Evolutionary conservation across 306 rosid genomes (phyloP).

Genomic region (Prunus fruticosa): DNA sequence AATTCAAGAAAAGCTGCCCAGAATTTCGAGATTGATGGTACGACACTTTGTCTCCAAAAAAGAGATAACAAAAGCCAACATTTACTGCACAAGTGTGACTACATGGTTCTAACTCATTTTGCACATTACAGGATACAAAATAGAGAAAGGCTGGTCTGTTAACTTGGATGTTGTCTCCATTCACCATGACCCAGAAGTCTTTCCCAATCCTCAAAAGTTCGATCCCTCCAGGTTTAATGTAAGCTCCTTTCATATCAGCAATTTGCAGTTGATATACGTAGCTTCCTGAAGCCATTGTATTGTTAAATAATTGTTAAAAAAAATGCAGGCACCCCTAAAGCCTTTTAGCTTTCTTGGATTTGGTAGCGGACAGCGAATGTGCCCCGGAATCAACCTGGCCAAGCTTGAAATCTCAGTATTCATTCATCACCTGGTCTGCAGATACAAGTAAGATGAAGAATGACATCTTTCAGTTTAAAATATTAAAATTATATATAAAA

Average conservation of each 20-base stretch:
- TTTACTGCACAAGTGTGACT: not conserved
- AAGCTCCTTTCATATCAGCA: constrained; percentile 10
- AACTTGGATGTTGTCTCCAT: constrained; percentile 86
- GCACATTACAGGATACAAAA: constrained; percentile 51
- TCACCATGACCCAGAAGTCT: constrained; percentile 64
- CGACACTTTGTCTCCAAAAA: not conserved
- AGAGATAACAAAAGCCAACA: not conserved
- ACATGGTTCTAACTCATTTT: not conserved
- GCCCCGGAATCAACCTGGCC: constrained; percentile 88
- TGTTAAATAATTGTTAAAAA: not conserved
- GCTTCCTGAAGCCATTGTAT: not conserved
- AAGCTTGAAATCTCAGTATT: constrained; percentile 76
- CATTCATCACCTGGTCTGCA: constrained; percentile 71
- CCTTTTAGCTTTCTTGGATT: constrained; percentile 81
- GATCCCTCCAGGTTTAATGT: constrained; percentile 85
- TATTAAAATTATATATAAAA: not conserved
- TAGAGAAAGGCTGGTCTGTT: constrained; percentile 81
- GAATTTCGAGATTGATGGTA: constrained; percentile 82
- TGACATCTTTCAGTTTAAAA: not conserved
- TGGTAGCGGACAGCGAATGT: constrained; percentile 90
- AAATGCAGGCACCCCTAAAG: constrained; percentile 58
- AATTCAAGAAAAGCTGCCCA: constrained; percentile 80
- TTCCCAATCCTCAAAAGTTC: constrained; percentile 62
- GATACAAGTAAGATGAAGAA: constrained; percentile 58
- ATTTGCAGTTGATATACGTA: not conserved